phyloP scores from a whole-genome alignment of 148 eudicot genomes.

The Nepenthes mirabilis region DNA sequence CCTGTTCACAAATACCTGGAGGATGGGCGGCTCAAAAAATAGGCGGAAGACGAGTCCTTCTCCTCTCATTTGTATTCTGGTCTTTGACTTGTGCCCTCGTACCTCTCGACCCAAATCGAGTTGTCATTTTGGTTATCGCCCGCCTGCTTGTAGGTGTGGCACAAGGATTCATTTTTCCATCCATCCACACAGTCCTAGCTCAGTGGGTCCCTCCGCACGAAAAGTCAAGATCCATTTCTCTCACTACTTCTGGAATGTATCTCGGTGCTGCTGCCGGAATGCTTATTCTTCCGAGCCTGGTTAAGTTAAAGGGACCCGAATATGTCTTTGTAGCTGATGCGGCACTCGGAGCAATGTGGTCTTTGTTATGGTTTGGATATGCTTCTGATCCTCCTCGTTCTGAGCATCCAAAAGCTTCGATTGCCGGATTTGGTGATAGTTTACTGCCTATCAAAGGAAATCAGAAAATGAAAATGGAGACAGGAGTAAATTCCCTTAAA shows the following conservation, averaged over 20 bases:
- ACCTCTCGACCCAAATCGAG: constrained; percentile 71
- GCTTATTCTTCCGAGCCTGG: constrained; percentile 72
- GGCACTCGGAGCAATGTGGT: constrained; percentile 70
- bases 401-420: constrained; percentile 83
- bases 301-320: constrained; percentile 59
- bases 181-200: constrained; percentile 71
- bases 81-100: constrained; percentile 66
- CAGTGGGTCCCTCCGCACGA: constrained; percentile 96
- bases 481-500: constrained; percentile 28
- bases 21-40: constrained; percentile 97
- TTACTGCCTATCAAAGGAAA: constrained; percentile 51
- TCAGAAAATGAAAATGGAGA: constrained; percentile 40
- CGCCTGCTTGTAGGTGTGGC: constrained; percentile 85
- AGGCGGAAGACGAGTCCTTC: constrained; percentile 88
- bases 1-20: constrained; percentile 89
- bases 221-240: constrained; percentile 83
- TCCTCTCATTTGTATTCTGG: constrained; percentile 77
- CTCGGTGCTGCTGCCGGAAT: constrained; percentile 84
- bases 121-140: constrained; percentile 46
- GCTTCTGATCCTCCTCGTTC: constrained; percentile 74
- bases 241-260: constrained; percentile 91
- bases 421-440: constrained; percentile 79
- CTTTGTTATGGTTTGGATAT: constrained; percentile 59
- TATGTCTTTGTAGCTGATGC: constrained; percentile 78
- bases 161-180: constrained; percentile 88